Base-by-base conservation (phyloP, 345 rosid genomes). In the Corchorus olitorius region DNA sequence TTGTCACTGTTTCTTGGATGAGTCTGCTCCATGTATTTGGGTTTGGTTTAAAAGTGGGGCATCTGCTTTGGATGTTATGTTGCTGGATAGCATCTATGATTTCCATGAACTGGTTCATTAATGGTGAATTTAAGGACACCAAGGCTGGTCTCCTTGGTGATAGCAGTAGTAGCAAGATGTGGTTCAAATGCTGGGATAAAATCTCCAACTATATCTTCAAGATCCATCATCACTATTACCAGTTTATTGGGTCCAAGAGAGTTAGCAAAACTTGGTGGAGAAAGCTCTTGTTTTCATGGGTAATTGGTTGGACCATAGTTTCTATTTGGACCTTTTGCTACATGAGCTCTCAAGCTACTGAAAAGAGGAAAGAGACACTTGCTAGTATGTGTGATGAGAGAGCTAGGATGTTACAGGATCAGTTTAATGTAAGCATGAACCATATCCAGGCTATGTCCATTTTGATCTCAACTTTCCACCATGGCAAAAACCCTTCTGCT, bases 351-450 rank as follows among this genome's bases (percentile, higher is more conserved):
- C 93, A 87, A 81, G 97, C 91, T 39, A 83, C 83, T 20, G 99
- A 93, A 74, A 93, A 87, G 81, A 87, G 94, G 90, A 92, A 84
- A 77, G 99, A 92, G 63, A 85, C 89, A 4, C 88, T 95, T 27
- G 82, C 85, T 45, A 92, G 93, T 69, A 92, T 95, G 99, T 95
- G 99, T 68, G 99, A 93, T 75, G 97, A 93, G 84, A 91, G 99
- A 77, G 97, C 99, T 73, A 86, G 99, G 83, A 93, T 95, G 99
- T 81, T 95, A 20, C 99, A 93, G 82, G 99, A 95, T 86, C 99
- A 95, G 83, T 95, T 95, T 82, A 95, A 95, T 84, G 99, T 95
- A 39, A 95, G 99, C 85, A 83, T 95, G 99, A 95, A 95, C 81
- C 99, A 95, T 86, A 86, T 95, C 43, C 99, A 95, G 76, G 99